These are phyloP conservation scores for Ogataea methylovora DNA, from an alignment of 805 yeast genomes.

Conservation along the genomic window DNA sequence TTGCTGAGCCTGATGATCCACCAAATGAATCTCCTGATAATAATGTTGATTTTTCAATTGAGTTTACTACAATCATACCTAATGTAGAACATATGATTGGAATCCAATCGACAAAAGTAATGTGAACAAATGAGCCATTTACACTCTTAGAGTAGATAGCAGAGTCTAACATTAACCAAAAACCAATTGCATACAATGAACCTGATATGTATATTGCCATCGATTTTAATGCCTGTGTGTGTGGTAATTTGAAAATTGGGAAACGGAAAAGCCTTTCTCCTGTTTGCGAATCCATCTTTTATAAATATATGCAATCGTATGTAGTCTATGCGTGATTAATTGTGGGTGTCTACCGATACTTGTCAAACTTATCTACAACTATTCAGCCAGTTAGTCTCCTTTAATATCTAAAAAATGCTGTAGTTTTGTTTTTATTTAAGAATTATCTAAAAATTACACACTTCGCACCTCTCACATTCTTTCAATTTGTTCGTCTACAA, in stretches of 20 bases:
- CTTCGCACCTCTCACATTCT: slow-evolving; percentile 21
- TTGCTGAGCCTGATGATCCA: slow-evolving; percentile 32
- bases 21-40: slow-evolving; percentile 28
- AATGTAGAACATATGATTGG: slow-evolving; percentile 83
- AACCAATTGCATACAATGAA: slow-evolving; percentile 72
- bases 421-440: too few relatives aligned
- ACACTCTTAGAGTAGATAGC: slow-evolving; percentile 78
- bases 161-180: slow-evolving; percentile 86
- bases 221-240: slow-evolving; percentile 62
- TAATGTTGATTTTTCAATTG: slow-evolving; percentile 62
- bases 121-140: slow-evolving; percentile 81
- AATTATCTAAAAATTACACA: too few relatives aligned
- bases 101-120: slow-evolving; percentile 91
- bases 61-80: slow-evolving; percentile 80
- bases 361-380: too few relatives aligned
- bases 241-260: slow-evolving; percentile 56
- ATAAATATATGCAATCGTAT: not conserved
- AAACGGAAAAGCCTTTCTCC: slow-evolving; percentile 56
- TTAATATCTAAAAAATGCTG: too few relatives aligned
- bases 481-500: slow-evolving; percentile 35
- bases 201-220: slow-evolving; percentile 75
- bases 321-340: not conserved
- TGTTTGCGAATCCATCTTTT: slow-evolving; percentile 29
- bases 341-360: not conserved
- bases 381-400: too few relatives aligned